Evolutionary conservation across 352 stramenopile species (phyloP).

Genomic region (Hyaloperonospora arabidopsidis): DNA sequence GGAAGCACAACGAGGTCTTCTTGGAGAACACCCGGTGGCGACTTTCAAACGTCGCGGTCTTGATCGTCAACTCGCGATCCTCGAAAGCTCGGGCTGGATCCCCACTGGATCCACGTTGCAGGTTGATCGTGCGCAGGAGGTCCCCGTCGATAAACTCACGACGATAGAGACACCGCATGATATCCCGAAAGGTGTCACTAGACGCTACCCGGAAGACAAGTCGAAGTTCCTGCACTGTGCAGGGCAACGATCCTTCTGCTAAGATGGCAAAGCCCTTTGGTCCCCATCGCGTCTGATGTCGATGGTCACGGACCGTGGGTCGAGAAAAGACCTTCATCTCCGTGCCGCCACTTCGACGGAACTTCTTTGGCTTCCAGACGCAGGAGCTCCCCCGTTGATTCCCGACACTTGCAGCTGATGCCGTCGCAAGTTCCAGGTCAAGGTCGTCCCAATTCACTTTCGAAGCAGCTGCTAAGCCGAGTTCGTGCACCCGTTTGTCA

Average conservation of each 20-base stretch:
- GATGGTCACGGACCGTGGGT: conserved; percentile 14
- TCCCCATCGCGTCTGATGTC: conserved; percentile 28
- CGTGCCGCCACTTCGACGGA: conserved; percentile 11
- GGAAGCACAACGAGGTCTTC: conserved; percentile 36
- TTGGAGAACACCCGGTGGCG: conserved; percentile 25
- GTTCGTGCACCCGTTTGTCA: conserved; percentile 34
- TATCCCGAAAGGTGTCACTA: conserved; percentile 24
- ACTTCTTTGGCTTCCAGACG: conserved; percentile 32
- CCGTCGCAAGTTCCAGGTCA: conserved; percentile 22
- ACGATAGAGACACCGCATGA: conserved; percentile 34
- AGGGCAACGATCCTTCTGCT: conserved; percentile 28
- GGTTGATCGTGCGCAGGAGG: conserved; percentile 28
- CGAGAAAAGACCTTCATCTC: conserved; percentile 29
- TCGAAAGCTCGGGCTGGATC: conserved; percentile 18
- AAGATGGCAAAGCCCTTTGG: conserved; percentile 27
- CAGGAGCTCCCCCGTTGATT: conserved; percentile 13
- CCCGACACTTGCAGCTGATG: conserved; percentile 12
- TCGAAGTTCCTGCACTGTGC: conserved; percentile 33
- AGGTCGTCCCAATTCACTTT: conserved; percentile 34
- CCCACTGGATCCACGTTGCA: conserved; percentile 7
- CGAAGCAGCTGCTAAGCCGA: conserved; percentile 23
- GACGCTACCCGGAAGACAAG: conserved; percentile 28
- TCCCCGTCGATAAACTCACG: conserved; percentile 32
- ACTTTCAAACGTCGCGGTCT: conserved; percentile 34
- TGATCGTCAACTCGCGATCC: conserved; percentile 26